Percentiles rank a stretch among this genome's conserved stretches.
Evolutionary conservation across 1,284 basidiomycete genomes (phyloP).

Genomic region (Cystobasidium pallidum): DNA sequence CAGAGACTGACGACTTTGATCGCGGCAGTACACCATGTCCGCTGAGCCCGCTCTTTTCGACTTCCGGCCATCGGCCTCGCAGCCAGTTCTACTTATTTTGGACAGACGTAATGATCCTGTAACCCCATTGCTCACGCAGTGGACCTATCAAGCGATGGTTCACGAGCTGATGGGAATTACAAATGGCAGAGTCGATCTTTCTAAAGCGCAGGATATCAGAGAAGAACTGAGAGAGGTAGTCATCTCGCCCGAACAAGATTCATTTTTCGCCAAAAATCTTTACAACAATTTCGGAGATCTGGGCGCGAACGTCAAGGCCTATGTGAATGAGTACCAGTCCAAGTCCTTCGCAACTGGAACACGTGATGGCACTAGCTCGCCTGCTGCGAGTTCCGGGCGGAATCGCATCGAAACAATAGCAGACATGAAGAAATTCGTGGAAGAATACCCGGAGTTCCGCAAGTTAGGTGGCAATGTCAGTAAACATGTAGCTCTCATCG

Average conservation of each 20-base stretch:
- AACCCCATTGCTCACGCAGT: constrained; percentile 94
- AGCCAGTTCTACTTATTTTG: constrained; percentile 62
- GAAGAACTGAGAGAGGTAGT: constrained; percentile 94
- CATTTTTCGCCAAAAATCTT: constrained; percentile 90
- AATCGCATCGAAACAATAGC: constrained; percentile 89
- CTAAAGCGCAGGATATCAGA: constrained; percentile 79
- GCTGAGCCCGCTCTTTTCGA: constrained; percentile 61
- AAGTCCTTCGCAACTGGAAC: constrained; percentile 61
- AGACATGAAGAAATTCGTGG: constrained; percentile 97
- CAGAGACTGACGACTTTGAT: not conserved
- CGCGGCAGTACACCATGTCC: constrained; percentile 50
- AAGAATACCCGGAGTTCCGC: constrained; percentile 97
- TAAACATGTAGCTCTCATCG: constrained; percentile 96
- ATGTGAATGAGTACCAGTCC: constrained; percentile 92
- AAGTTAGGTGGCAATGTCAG: constrained; percentile 96
- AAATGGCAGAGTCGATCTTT: constrained; percentile 87
- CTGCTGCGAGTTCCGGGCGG: constrained; percentile 68
- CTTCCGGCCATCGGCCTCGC: constrained; percentile 61
- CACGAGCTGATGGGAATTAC: constrained; percentile 93
- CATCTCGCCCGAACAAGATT: constrained; percentile 85
- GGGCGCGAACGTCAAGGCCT: constrained; percentile 86
- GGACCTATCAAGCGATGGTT: constrained; percentile 99
- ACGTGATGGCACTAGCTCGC: constrained; percentile 45
- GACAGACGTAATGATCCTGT: constrained; percentile 97
- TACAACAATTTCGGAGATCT: constrained; percentile 96